Base-by-base conservation (phyloP, 1,139 yeast species). In the Hemisphaericaspora lyxosophila region DNA sequence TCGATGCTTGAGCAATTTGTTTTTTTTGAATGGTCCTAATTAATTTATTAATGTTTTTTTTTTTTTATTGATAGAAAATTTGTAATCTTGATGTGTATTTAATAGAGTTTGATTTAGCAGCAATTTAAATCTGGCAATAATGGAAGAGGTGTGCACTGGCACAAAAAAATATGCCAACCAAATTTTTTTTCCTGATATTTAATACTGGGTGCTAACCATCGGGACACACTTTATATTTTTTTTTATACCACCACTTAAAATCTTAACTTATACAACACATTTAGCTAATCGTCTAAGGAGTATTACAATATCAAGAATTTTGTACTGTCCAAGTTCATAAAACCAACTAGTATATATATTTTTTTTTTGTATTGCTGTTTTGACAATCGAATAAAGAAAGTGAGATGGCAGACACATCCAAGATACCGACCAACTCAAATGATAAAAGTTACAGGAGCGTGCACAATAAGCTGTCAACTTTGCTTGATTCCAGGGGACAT, bases 401-500 rank as follows among this genome's bases (percentile, higher is more conserved):
- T n/a, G n/a, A n/a, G n/a, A n/a, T n/a, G n/a, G n/a, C 17, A 27
- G 31, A 27, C 14, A 29, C n/a, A 9, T 23, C 19, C 15, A 22
- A 12, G 9, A 20, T 31, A 31, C 34, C 34, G 34, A 22, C 24
- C n/a, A 20, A 4, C 15, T 11, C 5, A 9, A 19, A 18, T 4
- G 18, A 13, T 19, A 17, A 30, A 12, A 18, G 19, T 5, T 5
- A 31, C 27, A 22, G 29, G 38, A 38, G 22, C 27, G 23, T 17
- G 22, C 17, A 30, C 25, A 14, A 29, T n/a, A 31, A 26, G 17
- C 31, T 35, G 15, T 19, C 36, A 19, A 13, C 30, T 9, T 6
- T 30, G 27, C 19, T 51, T 43, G 33, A 34, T 13, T 34, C 36
- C 15, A 34, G n/a, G n/a, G 36, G 36, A 6, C 34, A 34, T 25